Base-by-base conservation (phyloP, 805 yeast genomes). In the Suhomyces canberraensis region DNA sequence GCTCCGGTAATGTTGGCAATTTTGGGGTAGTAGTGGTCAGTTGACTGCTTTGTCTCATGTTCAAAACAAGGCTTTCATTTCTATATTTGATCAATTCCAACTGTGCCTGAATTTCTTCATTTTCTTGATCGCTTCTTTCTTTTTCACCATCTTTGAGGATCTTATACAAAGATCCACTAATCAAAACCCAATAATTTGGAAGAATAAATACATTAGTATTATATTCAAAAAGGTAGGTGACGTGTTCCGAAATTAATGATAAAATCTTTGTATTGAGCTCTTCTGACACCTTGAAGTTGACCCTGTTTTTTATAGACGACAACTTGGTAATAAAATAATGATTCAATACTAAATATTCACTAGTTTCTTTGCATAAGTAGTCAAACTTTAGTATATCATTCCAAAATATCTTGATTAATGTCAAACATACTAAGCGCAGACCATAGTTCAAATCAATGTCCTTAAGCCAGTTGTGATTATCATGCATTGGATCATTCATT, bases 371-470 rank as follows among this genome's bases (percentile, higher is more conserved):
- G 17, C 85, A 71, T 15, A 82, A 54, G 45, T 73, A 74, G 30
- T 81, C 86, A 4, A 63, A 52, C 26, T 68, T 64, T 3, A 79
- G 58, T 2, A 87, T 60, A 34, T 81, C 84, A 36, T 66, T 65
- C 96, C 96, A 89, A 49, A 85, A 84, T 16, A 81, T 64, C 41
- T 78, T 73, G 4, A 84, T 54, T 3, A 85, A 61, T 3, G 84
- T 69, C 13, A 68, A 41, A 3, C 61, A 55, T 11, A 60, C 49
- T 22, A 69, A 50, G 26, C 63, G 47, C 38, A 55, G 68, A 11
- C 71, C 72, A 31, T 50, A 58, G 42, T 64, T 60, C 8, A 66
- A 27, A 4, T 56, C 60, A 4, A 54, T 35, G 4, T 47, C 51
- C 13, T 39, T 37, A 2, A 32, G 16, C 47, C 45, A 46, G 6